phyloP scores from a whole-genome alignment of 139 green algal species.

The Chlorella sp. region DNA sequence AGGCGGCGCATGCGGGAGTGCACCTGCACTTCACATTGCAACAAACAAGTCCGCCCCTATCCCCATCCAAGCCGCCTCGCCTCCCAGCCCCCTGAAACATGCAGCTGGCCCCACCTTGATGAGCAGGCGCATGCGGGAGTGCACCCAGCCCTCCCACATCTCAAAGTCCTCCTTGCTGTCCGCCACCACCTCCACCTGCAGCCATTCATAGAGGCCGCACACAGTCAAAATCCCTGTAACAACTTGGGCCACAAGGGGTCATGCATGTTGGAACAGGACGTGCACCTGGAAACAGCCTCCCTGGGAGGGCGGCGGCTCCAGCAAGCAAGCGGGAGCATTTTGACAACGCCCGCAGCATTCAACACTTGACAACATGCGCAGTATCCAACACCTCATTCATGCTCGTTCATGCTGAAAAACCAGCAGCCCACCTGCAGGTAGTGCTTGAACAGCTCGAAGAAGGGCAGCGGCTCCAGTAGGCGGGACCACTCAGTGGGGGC shows the following conservation, averaged over 20 bases:
- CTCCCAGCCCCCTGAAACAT: neutral
- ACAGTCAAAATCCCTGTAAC: too few relatives aligned
- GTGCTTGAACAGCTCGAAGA: slow-evolving; percentile 85
- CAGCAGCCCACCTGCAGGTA: slow-evolving; percentile 82
- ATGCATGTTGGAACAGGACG: too few relatives aligned
- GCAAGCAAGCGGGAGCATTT: too few relatives aligned
- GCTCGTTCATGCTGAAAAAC: too few relatives aligned
- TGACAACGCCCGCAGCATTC: too few relatives aligned
- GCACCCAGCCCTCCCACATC: slow-evolving; percentile 89
- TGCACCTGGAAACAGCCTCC: too few relatives aligned
- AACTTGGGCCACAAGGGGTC: too few relatives aligned
- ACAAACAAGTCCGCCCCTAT: neutral
- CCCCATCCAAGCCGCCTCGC: neutral
- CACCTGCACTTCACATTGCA: neutral
- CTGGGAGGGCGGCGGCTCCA: too few relatives aligned
- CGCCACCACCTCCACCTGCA: slow-evolving; percentile 83
- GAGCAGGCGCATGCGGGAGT: slow-evolving; percentile 82
- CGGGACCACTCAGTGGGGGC: slow-evolving; percentile 55
- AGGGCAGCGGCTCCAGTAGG: slow-evolving; percentile 75
- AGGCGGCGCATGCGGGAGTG: too few relatives aligned
- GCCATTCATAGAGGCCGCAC: too few relatives aligned
- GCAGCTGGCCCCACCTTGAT: slow-evolving; percentile 36
- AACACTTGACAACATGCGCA: too few relatives aligned
- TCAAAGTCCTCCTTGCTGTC: slow-evolving; percentile 71
- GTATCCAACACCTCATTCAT: too few relatives aligned